Base-by-base conservation (phyloP, 2,329 filamentous ascomycete species). In the Curvularia sp. region DNA sequence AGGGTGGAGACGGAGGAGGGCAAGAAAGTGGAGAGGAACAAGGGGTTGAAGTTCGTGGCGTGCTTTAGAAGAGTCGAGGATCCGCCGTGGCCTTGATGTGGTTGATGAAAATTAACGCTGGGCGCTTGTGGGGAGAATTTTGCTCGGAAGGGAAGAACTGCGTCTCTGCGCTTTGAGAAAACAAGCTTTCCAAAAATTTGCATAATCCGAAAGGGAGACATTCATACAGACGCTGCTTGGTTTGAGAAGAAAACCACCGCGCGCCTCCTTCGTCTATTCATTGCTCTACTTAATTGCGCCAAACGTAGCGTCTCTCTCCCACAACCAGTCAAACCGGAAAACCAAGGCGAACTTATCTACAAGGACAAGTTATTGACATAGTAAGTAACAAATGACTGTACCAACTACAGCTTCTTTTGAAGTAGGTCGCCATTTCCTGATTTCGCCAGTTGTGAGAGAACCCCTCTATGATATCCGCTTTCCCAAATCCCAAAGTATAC, bases 21-120 rank as follows among this genome's bases (percentile, higher is more conserved):
- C 33, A 97, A 97, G 82, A 99, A 99, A 81, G 95, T 99, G 13
- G 87, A 88, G 68, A 86, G 95, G 74, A 97, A 98, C 79, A 87
- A 91, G 42, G 95, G 95, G 0, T 86, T 88, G 73, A 99, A 98
- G 79, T 96, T 90, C 79, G 89, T 98, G 48, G 94, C 93, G 41
- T 86, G 96, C 49, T 99, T 95, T 76, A 85, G 90, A 72, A 87
- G 95, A 62, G 79, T 89, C 62, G 88, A 90, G 72, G 89, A 97
- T 80, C 93, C 92, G 7, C 83, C 86, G 18, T 96, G 92, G 92
- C 87, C 81, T 93, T 94, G 73, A 95, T 90, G 5, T 12, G 10
- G 13, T 31, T 33, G 41, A 22, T 8, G 10, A 18, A 26, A 26
- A 26, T 12, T 22, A 5, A 22, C n/a, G 4, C 2, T 13, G 26